Percentiles rank a stretch among this genome's conserved stretches.
phyloP scores from a whole-genome alignment of 78 protist genomes.

The slime mould (Dictyostelium discoideum) region DNA sequence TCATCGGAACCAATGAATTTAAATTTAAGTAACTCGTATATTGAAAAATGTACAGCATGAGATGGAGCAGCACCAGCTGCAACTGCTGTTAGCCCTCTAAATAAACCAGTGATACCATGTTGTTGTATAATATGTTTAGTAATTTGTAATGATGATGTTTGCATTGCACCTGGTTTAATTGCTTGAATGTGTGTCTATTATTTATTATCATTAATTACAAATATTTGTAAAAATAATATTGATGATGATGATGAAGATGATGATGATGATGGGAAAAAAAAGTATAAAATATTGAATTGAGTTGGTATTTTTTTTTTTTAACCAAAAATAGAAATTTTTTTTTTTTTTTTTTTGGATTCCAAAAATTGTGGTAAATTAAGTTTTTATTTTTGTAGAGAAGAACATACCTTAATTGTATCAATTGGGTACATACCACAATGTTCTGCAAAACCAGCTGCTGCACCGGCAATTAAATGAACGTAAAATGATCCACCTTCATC shows the following conservation, averaged over 20 bases:
- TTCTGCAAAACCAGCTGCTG: slow-evolving; percentile 87
- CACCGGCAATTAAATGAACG: slow-evolving; percentile 83
- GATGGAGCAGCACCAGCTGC: slow-evolving; percentile 87
- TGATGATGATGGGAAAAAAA: neutral
- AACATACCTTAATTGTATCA: slow-evolving; percentile 86
- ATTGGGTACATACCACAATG: slow-evolving; percentile 89
- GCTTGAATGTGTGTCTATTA: slow-evolving; percentile 79
- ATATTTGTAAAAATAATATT: neutral
- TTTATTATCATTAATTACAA: neutral
- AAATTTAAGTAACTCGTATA: slow-evolving; percentile 67
- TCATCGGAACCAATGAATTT: slow-evolving; percentile 21
- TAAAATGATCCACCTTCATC: slow-evolving; percentile 72
- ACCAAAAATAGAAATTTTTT: neutral
- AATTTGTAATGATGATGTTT: slow-evolving; percentile 16
- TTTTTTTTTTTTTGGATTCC: no score
- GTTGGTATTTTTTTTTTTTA: neutral
- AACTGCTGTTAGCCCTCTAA: slow-evolving; percentile 79
- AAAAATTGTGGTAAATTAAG: no score
- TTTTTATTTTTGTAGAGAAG: no score
- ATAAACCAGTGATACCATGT: slow-evolving; percentile 68
- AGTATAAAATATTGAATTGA: neutral
- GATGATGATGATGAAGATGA: neutral
- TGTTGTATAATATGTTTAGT: slow-evolving; percentile 57
- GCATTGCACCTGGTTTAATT: slow-evolving; percentile 23
- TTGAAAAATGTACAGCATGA: slow-evolving; percentile 83